These are phyloP conservation scores for Pochonia chlamydosporia DNA, from an alignment of 2,329 filamentous ascomycete species.

Conservation along the genomic window DNA sequence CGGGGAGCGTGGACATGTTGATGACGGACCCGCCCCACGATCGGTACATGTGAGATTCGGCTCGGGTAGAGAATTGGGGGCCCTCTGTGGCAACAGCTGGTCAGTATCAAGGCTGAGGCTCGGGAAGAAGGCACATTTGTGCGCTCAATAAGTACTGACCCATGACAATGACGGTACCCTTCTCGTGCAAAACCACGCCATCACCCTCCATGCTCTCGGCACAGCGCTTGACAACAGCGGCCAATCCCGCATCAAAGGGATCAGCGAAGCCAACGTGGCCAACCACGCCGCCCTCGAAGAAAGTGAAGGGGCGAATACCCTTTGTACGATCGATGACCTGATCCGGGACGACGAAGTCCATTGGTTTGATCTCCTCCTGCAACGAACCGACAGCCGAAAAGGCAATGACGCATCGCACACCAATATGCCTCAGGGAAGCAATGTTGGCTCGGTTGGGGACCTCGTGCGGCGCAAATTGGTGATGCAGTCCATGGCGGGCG, in stretches of 20 bases:
- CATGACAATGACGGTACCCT: conserved; percentile 87
- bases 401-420: conserved; percentile 85
- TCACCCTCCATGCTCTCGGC: conserved; percentile 74
- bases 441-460: conserved; percentile 95
- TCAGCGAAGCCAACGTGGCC: conserved; percentile 94
- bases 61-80: conserved; percentile 95
- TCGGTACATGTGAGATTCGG: conserved; percentile 93
- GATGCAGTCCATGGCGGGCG: conserved; percentile 82
- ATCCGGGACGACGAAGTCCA: conserved; percentile 94
- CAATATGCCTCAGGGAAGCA: conserved; percentile 86
- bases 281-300: conserved; percentile 88
- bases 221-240: conserved; percentile 70
- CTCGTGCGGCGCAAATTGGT: conserved; percentile 88
- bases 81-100: conserved; percentile 56
- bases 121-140: not conserved
- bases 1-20: conserved; percentile 95
- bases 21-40: conserved; percentile 90
- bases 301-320: conserved; percentile 89
- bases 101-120: not conserved
- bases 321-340: conserved; percentile 98
- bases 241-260: conserved; percentile 79
- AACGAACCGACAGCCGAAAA: conserved; percentile 93
- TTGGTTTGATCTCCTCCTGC: conserved; percentile 86
- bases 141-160: conserved; percentile 45
- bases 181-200: conserved; percentile 76